Conservation (phyloP, 2,329 filamentous ascomycete genomes). For the Sporothrix pseudoabietina region DNA sequence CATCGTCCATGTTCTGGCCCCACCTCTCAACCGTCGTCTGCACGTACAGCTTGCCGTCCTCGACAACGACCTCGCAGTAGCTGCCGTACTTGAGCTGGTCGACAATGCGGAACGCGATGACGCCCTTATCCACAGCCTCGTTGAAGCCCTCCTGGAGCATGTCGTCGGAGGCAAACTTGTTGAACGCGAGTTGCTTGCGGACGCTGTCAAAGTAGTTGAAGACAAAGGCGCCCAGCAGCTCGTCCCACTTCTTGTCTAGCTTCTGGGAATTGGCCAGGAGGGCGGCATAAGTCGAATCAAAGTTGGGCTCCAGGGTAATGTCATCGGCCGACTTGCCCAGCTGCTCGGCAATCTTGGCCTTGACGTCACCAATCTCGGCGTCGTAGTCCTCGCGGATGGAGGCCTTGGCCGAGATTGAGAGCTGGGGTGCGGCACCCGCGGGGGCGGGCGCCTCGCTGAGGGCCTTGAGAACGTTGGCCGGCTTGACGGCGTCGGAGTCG, state of each 20-base stretch:
- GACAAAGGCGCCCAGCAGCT: conserved; percentile 47
- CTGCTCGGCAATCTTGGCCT: conserved; percentile 43
- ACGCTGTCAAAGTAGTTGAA: conserved; percentile 48
- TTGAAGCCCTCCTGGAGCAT: conserved; percentile 53
- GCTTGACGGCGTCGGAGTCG: conserved; percentile 45
- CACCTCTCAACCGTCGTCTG: conserved; percentile 40
- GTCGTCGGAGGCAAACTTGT: conserved; percentile 42
- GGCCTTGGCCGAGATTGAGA: conserved; percentile 50
- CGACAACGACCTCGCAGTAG: conserved; percentile 52
- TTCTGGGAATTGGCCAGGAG: conserved; percentile 44
- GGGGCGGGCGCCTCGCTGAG: conserved; percentile 49
- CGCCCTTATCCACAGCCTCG: conserved; percentile 49
- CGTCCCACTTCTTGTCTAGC: conserved; percentile 48
- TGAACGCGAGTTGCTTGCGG: conserved; percentile 36
- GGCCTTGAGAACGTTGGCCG: conserved; percentile 46
- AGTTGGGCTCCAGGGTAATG: conserved; percentile 52
- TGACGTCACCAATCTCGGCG: conserved; percentile 45
- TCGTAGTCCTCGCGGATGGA: conserved; percentile 51
- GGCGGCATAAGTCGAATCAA: conserved; percentile 48
- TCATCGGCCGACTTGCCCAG: conserved; percentile 42
- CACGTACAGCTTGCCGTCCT: conserved; percentile 54
- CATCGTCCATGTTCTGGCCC: conserved; percentile 44
- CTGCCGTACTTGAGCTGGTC: conserved; percentile 46
- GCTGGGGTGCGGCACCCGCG: conserved; percentile 34
- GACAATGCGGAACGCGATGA: conserved; percentile 51